Base-by-base conservation (phyloP, 345 rosid species). In the Arabidopsis suecica region DNA sequence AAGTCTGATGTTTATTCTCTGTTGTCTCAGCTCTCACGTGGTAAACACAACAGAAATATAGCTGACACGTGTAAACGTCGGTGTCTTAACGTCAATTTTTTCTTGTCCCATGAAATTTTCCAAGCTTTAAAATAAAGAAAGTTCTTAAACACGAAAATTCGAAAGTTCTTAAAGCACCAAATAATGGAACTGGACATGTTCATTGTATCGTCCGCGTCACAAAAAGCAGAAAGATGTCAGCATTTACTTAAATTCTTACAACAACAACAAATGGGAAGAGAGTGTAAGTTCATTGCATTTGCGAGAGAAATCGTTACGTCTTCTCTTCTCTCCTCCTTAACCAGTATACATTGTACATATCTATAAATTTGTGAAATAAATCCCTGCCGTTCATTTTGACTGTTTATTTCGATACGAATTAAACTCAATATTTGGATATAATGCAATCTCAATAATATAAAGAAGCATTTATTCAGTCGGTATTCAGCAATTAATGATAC, bases 281-380 rank as follows among this genome's bases (percentile, higher is more conserved):
- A 59, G 70, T 53, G 48, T 76, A 76, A 69, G 79, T 76, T 76
- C 79, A 76, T 3, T 76, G 79, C n/a, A 76, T 76, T 44, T 68
- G 9, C 22, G 4, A 61, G 1, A 12, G 18, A 68, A 41, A 16
- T 76, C 33, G 62, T 76, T 61, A 42, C 74, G 74, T 61, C 74
- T 64, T 68, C 74, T 40, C 63, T 68, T 61, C 45, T 41, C 30
- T 53, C n/a, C 60, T 62, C 55, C 62, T 50, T 32, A 30, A 51
- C 23, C 28, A 71, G 11, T 41, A 36, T 60, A 13, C 79, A 75
- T 49, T 68, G 68, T 60, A 67, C 50, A 36, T 60, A 5, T 33
- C 12, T 18, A 23, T 64, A 23, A 9, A 13, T 28, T 13, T 32
- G 61, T 60, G 9, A 38, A 59, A 7, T 50, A 38, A 59, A 7